These are phyloP conservation scores for Lenzites betulinus DNA, from an alignment of 768 basidiomycete species.

Conservation along the genomic window DNA sequence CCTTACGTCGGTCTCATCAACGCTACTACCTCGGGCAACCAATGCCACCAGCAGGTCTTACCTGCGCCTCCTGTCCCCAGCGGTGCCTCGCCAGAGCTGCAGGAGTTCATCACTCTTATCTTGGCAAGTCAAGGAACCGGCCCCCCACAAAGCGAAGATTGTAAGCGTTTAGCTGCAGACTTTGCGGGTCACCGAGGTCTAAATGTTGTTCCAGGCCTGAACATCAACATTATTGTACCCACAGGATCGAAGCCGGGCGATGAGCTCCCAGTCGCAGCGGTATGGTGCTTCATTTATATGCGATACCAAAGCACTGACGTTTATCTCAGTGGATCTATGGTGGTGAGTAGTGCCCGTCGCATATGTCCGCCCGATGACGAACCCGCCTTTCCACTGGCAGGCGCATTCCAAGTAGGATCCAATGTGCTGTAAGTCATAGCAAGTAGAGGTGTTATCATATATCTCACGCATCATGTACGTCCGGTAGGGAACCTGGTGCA, in stretches of 20 bases:
- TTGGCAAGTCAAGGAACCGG: not conserved
- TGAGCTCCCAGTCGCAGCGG: slow-evolving; percentile 56
- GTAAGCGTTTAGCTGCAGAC: not conserved
- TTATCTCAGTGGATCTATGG: not conserved
- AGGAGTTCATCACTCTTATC: slow-evolving; percentile 17
- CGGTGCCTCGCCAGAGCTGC: slow-evolving; percentile 38
- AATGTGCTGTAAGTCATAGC: not conserved
- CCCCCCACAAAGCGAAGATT: slow-evolving; percentile 17
- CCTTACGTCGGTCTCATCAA: slow-evolving; percentile 39
- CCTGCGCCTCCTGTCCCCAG: slow-evolving; percentile 38
- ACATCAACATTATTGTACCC: slow-evolving; percentile 54
- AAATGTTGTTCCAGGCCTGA: slow-evolving; percentile 41
- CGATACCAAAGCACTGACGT: not conserved
- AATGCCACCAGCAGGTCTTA: slow-evolving; percentile 48
- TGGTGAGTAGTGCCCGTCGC: not conserved
- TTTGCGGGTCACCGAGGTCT: not conserved
- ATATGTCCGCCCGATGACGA: not conserved
- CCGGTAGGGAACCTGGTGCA: slow-evolving; percentile 28
- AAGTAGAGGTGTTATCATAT: not conserved
- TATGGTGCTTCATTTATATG: slow-evolving; percentile 31
- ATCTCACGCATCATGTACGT: not conserved
- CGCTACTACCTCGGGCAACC: slow-evolving; percentile 44
- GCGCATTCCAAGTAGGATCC: not conserved
- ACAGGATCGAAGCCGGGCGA: slow-evolving; percentile 39
- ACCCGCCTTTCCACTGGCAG: not conserved